Evolutionary conservation across 83 land plant species (phyloP).

Genomic region (Picea abies): DNA sequence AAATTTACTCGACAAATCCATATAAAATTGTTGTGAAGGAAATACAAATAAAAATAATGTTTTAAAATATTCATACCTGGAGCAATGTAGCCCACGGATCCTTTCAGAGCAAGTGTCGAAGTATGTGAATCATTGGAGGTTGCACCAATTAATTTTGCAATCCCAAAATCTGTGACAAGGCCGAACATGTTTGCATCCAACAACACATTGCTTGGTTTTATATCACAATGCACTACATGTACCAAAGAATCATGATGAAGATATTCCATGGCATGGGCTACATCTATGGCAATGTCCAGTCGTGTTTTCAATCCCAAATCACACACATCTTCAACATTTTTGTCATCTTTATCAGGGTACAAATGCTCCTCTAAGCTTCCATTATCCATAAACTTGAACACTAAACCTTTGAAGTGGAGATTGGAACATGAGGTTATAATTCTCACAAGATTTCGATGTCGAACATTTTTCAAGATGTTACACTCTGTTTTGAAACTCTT

Average conservation of each 20-base stretch:
- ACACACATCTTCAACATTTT: not conserved
- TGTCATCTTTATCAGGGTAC: not conserved
- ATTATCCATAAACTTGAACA: constrained; percentile 17
- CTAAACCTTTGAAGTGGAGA: not conserved
- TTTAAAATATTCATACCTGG: constrained; percentile 15
- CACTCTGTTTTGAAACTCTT: constrained; percentile 26
- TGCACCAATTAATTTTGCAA: constrained; percentile 5
- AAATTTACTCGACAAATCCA: not conserved
- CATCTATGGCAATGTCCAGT: constrained; percentile 5
- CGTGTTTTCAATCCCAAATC: not conserved
- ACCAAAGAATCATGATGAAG: not conserved
- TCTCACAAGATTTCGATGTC: constrained; percentile 23
- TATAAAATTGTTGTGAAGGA: not conserved
- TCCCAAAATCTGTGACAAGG: constrained; percentile 17
- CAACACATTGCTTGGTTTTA: not conserved
- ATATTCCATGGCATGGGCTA: constrained; percentile 16
- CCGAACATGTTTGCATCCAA: constrained; percentile 3
- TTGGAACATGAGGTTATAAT: constrained; percentile 13
- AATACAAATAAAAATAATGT: too few species aligned
- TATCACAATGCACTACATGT: not conserved
- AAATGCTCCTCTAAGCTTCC: constrained; percentile 24
- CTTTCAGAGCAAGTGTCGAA: not conserved
- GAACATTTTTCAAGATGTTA: not conserved
- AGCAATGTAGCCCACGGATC: constrained; percentile 19
- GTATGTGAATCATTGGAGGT: not conserved